Evolutionary conservation across 164 flowering plant species (phyloP).

Genomic region (Brasenia schreberi): DNA sequence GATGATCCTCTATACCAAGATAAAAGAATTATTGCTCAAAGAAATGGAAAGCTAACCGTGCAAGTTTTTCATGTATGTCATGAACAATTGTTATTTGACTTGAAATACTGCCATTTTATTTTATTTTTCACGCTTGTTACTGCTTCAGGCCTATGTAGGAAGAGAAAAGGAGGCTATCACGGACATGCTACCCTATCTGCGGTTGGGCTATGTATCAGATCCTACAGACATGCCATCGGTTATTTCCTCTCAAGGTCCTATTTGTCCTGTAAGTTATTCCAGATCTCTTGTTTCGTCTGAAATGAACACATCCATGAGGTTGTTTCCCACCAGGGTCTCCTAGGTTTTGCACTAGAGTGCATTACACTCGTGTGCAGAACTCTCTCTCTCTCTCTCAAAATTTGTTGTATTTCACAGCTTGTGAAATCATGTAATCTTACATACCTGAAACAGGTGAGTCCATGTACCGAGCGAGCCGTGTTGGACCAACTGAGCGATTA

Average conservation of each 20-base stretch:
- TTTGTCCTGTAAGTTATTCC: slow-evolving; percentile 65
- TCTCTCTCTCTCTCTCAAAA: no score
- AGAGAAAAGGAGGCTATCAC: slow-evolving; percentile 79
- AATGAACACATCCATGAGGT: no score
- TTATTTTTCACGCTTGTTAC: neutral
- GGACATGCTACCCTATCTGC: slow-evolving; percentile 91
- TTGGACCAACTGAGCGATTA: slow-evolving; percentile 75
- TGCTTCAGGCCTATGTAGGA: slow-evolving; percentile 60
- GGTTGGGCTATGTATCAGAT: slow-evolving; percentile 91
- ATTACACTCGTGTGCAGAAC: no score
- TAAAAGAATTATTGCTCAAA: slow-evolving; percentile 92
- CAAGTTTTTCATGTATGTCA: slow-evolving; percentile 67
- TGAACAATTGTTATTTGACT: neutral
- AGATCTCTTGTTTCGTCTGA: neutral
- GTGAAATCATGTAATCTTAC: no score
- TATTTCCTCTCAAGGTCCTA: slow-evolving; percentile 87
- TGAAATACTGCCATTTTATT: no score
- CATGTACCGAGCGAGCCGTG: slow-evolving; percentile 92
- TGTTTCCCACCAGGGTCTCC: neutral
- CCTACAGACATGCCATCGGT: slow-evolving; percentile 92
- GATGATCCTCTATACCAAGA: slow-evolving; percentile 98
- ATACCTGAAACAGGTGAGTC: slow-evolving; percentile 45
- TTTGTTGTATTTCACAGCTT: no score
- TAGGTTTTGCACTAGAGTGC: neutral
- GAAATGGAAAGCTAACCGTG: slow-evolving; percentile 70